Evolutionary conservation across 2,329 filamentous ascomycete species (phyloP), one percentile per base, ranked within the genome.

Genomic region (Fusarium succisae): DNA sequence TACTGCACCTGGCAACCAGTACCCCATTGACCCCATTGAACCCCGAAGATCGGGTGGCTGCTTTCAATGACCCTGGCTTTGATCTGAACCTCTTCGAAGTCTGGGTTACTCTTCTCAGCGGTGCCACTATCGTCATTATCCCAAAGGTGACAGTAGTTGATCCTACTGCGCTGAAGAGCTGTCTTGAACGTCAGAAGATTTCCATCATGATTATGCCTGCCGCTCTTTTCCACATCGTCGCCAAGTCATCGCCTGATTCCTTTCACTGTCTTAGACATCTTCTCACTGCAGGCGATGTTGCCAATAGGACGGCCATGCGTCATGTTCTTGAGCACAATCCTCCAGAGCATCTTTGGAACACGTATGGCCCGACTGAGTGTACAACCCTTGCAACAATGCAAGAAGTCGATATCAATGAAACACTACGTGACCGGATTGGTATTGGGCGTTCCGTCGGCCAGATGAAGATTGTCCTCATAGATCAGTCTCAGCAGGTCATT

Each of bases 291-390:
- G 50, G 50, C 8, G 59, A 62, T 30, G 59, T 62, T 45, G 50
- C 59, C 30, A 56, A 30, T 11, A 62, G 30, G 50, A 14, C 12
- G 2, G 59, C 59, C 50, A 62, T 62, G 39, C 38, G 50, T 2
- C 13, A 17, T 13, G 59, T 62, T 26, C 50, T 62, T 32, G 50
- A 62, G 24, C 8, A 56, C 39, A 56, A 9, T 24, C 38, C 59
- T 12, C 59, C 50, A 8, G 39, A 45, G 20, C 50, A 45, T 45
- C 59, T 62, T 38, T 62, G 59, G 59, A 62, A 62, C 50, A 62
- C 59, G 4, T 62, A 56, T 38, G 59, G 59, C 15, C 59, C 59
- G 4, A 56, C 59, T 56, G 59, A 62, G 26, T 62, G 48, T 8
- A 62, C 59, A 3, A 62, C 59, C n/a, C 50, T 62, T 15, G 59